These are phyloP conservation scores for Theobroma grandiflorum DNA, from an alignment of 441 rosid genomes.

Conservation along the genomic window DNA sequence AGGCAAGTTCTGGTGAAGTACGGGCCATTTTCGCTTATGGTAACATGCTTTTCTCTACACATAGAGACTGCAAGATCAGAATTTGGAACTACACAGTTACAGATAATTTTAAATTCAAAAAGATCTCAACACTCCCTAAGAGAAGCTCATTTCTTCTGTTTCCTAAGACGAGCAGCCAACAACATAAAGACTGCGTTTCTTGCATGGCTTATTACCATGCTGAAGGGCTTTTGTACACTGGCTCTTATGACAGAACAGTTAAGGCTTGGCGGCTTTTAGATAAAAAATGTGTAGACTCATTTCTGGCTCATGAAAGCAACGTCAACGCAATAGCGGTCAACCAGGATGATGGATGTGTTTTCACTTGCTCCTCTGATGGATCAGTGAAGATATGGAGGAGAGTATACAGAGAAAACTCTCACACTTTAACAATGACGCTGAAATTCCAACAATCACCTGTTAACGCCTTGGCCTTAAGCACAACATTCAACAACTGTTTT, in stretches of 20 bases:
- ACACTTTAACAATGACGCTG: conserved; percentile 58
- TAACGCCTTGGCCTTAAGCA: conserved; percentile 56
- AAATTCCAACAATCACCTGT: conserved; percentile 64
- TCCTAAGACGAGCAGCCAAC: conserved; percentile 36
- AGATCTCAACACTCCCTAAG: conserved; percentile 50
- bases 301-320: conserved; percentile 61
- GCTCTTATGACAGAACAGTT: conserved; percentile 54
- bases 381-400: conserved; percentile 69
- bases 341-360: conserved; percentile 65
- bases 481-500: conserved; percentile 37
- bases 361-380: conserved; percentile 63
- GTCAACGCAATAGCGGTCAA: conserved; percentile 52
- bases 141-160: conserved; percentile 42
- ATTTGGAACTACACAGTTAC: conserved; percentile 49
- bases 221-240: conserved; percentile 57
- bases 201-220: conserved; percentile 65
- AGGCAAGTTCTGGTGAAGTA: conserved; percentile 47
- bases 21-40: conserved; percentile 52
- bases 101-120: conserved; percentile 46
- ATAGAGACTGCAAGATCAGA: conserved; percentile 52
- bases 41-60: conserved; percentile 57
- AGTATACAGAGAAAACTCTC: conserved; percentile 58
- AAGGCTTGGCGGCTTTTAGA: conserved; percentile 58
- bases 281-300: conserved; percentile 59
- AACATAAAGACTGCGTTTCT: conserved; percentile 54